Evolutionary conservation across 495 filamentous ascomycete genomes (phyloP), one percentile per base, ranked within the genome.

Genomic region (Talaromyces nanjingensis): DNA sequence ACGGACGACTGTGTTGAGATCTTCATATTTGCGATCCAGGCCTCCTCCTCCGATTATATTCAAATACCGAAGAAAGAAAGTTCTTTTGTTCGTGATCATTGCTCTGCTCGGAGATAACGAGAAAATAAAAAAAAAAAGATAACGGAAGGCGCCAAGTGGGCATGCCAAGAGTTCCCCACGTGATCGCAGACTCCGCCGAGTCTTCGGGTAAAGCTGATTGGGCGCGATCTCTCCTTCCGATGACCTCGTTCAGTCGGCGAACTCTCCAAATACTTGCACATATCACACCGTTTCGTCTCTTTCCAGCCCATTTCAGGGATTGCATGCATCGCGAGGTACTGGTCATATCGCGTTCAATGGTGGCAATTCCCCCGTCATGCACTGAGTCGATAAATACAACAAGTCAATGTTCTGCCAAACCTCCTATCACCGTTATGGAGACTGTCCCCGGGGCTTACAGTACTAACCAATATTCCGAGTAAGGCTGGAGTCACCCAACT

Each of bases 1-100:
- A 98, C 90, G 49, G 89, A 83, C 56, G 91, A 91, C 63, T 91
- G 88, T 66, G 90, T 93, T 27, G 90, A 89, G 70, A 97, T 82
- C 81, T 93, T 93, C 92, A 97, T 97, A 63, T 58, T 71, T 66
- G 60, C 58, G 45, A 9, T 22, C 16, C 6, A 39, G n/a, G 20
- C 64, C 62, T 42, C 49, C 60, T 53, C 56, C 58, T 31, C 24
- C 29, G 29, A 63, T 58, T 2, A 16, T 37, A 37, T 12, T n/a
- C 24, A 11, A 12, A 27, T 20, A 22, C 18, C n/a, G 34, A 24
- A 11, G 14, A 47, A 8, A 20, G 14, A 45, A 60, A 42, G 11
- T 42, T 62, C 12, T 49, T 62, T 34, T 62, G 5, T 52, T 31
- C n/a, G 5, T 47, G 14, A 25, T 24, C 16, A 3, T 42, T 14